Base-by-base conservation (phyloP, 2,329 filamentous ascomycete species). In the Pyricularia pennisetigena region DNA sequence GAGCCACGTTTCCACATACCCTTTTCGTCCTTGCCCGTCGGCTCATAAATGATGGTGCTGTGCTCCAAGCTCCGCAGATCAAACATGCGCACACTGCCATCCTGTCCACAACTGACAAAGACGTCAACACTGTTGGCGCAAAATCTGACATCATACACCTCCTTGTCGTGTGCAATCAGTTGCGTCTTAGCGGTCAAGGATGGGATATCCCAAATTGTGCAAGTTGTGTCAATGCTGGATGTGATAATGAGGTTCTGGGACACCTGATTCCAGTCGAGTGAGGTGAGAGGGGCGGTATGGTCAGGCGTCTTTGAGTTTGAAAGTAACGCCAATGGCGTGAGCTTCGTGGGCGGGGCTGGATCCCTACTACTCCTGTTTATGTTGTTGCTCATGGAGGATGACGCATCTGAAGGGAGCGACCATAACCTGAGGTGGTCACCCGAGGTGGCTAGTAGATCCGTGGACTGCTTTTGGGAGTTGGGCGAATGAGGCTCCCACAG, bases 181-280 rank as follows among this genome's bases (percentile, higher is more conserved):
- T 99, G 95, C 1, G 95, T 99, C 81, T 99, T 99, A 67, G 95
- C 95, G 0, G 95, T 99, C 71, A 99, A 83, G 0, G 95, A 97
- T 3, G 95, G 95, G 68, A 99, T 99, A 77, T 99, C 95, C 95
- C 95, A 99, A 72, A 99, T 99, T 4, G 95, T 99, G 80, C 95
- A 99, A 6, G 95, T 99, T 1, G 95, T 99, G 76, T 99, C 95
- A 75, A 99, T 99, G 77, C 94, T 98, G 3, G 94, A 97, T 0
- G 95, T 99, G 75, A 99, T 99, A 76, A 99, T 99, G 68, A 99
- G 83, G 77, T 94, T 97, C 0, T 95, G 95, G 28, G 93, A 97
- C 67, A 99, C 90, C 1, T 92, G 97, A 75, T 99, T 99, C 95
- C 95, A 99, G 77, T 99, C 95, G 64, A 99, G 84, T 20, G 94